phyloP scores from a whole-genome alignment of 345 rosid genomes.

The Hibiscus trionum region DNA sequence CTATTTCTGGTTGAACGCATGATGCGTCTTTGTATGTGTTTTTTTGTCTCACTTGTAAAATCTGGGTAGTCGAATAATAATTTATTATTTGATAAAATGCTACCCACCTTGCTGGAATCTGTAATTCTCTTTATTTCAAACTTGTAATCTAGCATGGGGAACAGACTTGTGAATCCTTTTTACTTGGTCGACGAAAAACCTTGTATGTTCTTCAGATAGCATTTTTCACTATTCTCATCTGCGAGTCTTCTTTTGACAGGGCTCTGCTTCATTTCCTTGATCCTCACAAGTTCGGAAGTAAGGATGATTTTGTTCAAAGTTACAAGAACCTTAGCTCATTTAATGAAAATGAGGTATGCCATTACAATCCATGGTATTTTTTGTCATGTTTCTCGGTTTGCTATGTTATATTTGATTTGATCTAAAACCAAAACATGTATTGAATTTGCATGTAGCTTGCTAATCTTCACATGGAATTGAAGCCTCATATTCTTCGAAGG shows the following conservation, averaged over 20 bases:
- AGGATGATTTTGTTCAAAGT: slow-evolving; percentile 88
- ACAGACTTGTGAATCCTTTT: not conserved
- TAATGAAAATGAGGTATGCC: slow-evolving; percentile 76
- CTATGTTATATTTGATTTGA: not conserved
- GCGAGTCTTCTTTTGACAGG: slow-evolving; percentile 35
- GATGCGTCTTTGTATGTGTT: not conserved
- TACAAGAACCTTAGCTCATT: slow-evolving; percentile 97
- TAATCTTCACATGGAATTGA: slow-evolving; percentile 90
- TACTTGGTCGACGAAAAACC: not conserved
- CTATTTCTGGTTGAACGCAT: not conserved
- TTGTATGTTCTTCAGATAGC: not conserved
- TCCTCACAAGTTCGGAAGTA: slow-evolving; percentile 74
- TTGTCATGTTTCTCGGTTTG: not conserved
- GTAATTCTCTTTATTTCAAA: not conserved
- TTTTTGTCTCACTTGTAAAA: not conserved
- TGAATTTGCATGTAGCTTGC: slow-evolving; percentile 54
- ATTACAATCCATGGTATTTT: not conserved
- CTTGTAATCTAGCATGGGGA: not conserved
- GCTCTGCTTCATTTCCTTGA: slow-evolving; percentile 98
- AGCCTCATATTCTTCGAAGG: slow-evolving; percentile 96
- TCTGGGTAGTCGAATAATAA: not conserved
- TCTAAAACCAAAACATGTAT: slow-evolving; percentile 10
- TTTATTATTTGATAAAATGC: not conserved
- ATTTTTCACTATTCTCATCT: not conserved
- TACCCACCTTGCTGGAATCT: not conserved